These are phyloP conservation scores for Allium cepa DNA, from an alignment of 106 monocot species.

Conservation along the genomic window DNA sequence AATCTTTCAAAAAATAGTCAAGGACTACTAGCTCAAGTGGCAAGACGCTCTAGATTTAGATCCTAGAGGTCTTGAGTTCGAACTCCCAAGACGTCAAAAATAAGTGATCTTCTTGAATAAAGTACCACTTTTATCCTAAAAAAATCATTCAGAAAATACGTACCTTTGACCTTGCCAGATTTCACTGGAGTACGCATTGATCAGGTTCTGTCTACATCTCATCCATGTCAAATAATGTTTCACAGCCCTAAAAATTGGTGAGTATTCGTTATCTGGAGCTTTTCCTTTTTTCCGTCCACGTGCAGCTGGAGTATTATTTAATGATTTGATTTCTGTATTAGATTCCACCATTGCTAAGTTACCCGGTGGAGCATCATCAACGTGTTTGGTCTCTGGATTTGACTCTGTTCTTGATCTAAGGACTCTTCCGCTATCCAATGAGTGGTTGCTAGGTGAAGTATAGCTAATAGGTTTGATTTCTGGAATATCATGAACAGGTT, in stretches of 20 bases:
- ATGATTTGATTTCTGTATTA: too few species aligned
- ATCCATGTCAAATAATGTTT: conserved; percentile 63
- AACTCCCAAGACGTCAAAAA: background rate
- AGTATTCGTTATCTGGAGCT: conserved; percentile 38
- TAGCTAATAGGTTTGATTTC: conserved; percentile 8
- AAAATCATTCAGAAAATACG: background rate
- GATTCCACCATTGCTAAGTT: too few species aligned
- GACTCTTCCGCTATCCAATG: too few species aligned
- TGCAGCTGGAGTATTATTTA: background rate
- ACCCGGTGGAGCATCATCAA: too few species aligned
- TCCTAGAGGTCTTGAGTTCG: background rate
- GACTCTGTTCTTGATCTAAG: too few species aligned
- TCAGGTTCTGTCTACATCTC: conserved; percentile 76
- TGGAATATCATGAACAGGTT: conserved; percentile 5
- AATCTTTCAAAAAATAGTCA: background rate
- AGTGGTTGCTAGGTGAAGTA: too few species aligned
- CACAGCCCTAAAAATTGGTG: conserved; percentile 27
- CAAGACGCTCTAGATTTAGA: background rate
- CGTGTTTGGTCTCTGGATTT: too few species aligned
- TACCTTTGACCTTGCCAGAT: conserved; percentile 97
- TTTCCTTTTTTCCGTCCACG: conserved; percentile 29
- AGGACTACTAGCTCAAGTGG: background rate
- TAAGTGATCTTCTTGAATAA: background rate
- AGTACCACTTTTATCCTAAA: too few species aligned
- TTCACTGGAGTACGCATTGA: conserved; percentile 89